These are phyloP conservation scores for Osmozyma mogii DNA, from an alignment of 805 yeast species.

Conservation along the genomic window DNA sequence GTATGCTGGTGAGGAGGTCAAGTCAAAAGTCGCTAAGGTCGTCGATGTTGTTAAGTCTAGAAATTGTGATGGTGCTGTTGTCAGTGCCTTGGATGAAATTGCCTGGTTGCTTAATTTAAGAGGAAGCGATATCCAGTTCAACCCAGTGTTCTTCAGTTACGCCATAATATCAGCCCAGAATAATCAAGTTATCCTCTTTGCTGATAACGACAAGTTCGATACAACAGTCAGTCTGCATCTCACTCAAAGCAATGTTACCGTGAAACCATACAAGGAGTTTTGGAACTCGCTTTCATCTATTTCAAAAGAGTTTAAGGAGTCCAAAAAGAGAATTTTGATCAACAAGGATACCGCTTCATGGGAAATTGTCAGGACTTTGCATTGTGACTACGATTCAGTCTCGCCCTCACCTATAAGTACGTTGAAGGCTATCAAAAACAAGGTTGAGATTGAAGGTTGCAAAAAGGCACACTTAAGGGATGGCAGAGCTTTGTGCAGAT, in stretches of 20 bases:
- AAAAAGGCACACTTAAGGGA: conserved; percentile 48
- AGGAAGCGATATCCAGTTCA: conserved; percentile 48
- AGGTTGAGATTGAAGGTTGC: conserved; percentile 43
- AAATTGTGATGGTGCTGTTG: conserved; percentile 29
- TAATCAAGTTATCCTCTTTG: conserved; percentile 31
- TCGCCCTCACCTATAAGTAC: conserved; percentile 36
- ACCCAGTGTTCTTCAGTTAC: conserved; percentile 45
- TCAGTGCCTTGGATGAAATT: conserved; percentile 43
- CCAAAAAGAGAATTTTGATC: conserved; percentile 24
- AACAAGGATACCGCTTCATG: conserved; percentile 26
- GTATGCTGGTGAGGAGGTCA: conserved; percentile 58
- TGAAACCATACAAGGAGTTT: conserved; percentile 38
- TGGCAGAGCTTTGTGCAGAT: conserved; percentile 46
- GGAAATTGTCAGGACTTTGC: conserved; percentile 30
- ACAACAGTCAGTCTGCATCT: conserved; percentile 20
- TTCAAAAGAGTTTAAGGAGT: conserved; percentile 26
- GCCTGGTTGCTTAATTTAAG: conserved; percentile 48
- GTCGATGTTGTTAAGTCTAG: conserved; percentile 13
- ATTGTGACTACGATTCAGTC: conserved; percentile 21
- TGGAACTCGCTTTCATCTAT: conserved; percentile 35
- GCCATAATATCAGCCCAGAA: conserved; percentile 25
- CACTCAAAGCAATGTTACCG: conserved; percentile 16
- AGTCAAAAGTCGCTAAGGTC: conserved; percentile 48
- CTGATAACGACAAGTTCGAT: conserved; percentile 34
- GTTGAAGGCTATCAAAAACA: conserved; percentile 46